Evolutionary conservation across 2,329 filamentous ascomycete species (phyloP).

Genomic region (Parastagonospora avenae): DNA sequence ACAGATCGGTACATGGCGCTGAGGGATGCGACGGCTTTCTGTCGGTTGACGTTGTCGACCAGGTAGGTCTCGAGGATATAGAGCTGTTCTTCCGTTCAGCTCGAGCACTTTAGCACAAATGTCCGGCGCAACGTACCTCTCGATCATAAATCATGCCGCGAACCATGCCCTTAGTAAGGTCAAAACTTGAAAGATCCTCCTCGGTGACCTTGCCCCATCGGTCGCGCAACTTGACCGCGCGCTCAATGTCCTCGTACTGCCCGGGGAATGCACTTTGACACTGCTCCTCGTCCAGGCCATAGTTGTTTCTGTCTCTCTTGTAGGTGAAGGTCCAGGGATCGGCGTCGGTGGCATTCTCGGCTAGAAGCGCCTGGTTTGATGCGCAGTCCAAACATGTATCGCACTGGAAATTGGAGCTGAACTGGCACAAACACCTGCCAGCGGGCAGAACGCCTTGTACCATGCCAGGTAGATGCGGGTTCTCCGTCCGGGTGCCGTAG

Average conservation of each 20-base stretch:
- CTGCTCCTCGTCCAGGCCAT: slow-evolving; percentile 36
- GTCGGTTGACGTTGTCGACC: slow-evolving; percentile 43
- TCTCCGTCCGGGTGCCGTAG: slow-evolving; percentile 41
- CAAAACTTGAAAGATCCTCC: slow-evolving; percentile 32
- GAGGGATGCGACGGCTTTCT: slow-evolving; percentile 38
- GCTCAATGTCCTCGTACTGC: slow-evolving; percentile 38
- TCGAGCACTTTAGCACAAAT: neutral
- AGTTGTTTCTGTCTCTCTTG: slow-evolving; percentile 35
- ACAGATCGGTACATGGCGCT: slow-evolving; percentile 38
- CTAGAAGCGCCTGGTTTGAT: slow-evolving; percentile 24
- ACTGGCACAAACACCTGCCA: slow-evolving; percentile 40
- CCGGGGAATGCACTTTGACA: slow-evolving; percentile 39
- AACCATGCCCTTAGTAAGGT: slow-evolving; percentile 41
- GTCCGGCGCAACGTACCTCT: slow-evolving; percentile 22
- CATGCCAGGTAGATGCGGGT: slow-evolving; percentile 32
- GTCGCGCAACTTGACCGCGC: slow-evolving; percentile 29
- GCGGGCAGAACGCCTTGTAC: slow-evolving; percentile 40
- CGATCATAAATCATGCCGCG: slow-evolving; percentile 37
- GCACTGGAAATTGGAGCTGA: slow-evolving; percentile 38
- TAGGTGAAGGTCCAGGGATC: slow-evolving; percentile 38
- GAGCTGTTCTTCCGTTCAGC: slow-evolving; percentile 24
- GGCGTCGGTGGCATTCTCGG: slow-evolving; percentile 22
- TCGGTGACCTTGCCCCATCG: slow-evolving; percentile 33
- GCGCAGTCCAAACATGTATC: slow-evolving; percentile 41
- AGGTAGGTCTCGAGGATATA: slow-evolving; percentile 39